A percentile compares a stretch with the other conserved stretches of the same genome.
Evolutionary conservation across 2,329 filamentous ascomycete species (phyloP).

Genomic region (Epichloe gansuensis): DNA sequence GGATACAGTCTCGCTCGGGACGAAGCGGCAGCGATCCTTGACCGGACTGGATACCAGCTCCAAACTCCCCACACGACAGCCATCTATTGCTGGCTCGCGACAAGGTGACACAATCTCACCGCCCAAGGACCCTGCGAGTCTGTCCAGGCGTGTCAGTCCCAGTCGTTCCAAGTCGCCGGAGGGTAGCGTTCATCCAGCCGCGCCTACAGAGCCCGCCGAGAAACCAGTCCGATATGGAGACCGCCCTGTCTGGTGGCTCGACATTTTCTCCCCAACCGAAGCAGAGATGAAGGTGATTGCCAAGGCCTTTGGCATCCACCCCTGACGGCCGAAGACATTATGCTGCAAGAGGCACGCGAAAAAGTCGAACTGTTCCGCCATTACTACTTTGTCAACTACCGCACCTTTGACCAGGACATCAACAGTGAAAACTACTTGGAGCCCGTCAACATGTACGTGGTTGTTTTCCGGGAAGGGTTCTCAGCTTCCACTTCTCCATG

Average conservation of each 20-base stretch:
- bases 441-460: conserved; percentile 93
- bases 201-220: conserved; percentile 13
- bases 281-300: conserved; percentile 89
- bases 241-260: conserved; percentile 92
- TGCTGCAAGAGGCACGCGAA: conserved; percentile 93
- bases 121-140: conserved; percentile 16
- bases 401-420: conserved; percentile 90
- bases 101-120: conserved; percentile 18
- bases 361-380: conserved; percentile 96
- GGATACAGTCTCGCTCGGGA: conserved; percentile 16
- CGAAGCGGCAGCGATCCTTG: conserved; percentile 14
- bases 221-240: conserved; percentile 56
- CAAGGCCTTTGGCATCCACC: conserved; percentile 91
- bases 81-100: conserved; percentile 26
- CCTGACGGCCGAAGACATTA: conserved; percentile 88
- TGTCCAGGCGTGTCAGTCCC: conserved; percentile 38
- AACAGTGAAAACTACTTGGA: conserved; percentile 84
- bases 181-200: conserved; percentile 9
- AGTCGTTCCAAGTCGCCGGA: conserved; percentile 28
- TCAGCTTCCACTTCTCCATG: conserved; percentile 95
- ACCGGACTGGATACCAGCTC: conserved; percentile 26
- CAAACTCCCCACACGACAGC: conserved; percentile 32
- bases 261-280: conserved; percentile 82
- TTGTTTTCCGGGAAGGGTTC: conserved; percentile 89
- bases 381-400: conserved; percentile 98